A percentile compares a stretch with the other conserved stretches of the same genome.
phyloP scores from a whole-genome alignment of 1,139 yeast genomes.

The Hansenula lynferdii region DNA sequence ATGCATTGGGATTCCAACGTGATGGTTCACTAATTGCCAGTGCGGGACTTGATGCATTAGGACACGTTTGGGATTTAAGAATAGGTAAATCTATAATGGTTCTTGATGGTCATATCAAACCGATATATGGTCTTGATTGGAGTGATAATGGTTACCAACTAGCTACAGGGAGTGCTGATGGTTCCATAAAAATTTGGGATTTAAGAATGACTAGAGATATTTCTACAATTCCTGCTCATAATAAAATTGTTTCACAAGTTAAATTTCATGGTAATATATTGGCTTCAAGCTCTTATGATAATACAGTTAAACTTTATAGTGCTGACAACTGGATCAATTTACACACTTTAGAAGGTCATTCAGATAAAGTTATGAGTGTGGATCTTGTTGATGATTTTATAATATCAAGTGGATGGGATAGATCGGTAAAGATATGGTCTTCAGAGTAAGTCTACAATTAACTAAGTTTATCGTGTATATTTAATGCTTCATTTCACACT shows the following conservation, averaged over 20 bases:
- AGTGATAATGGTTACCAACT: constrained; percentile 69
- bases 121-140: constrained; percentile 72
- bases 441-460: no score
- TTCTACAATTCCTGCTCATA: constrained; percentile 71
- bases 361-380: constrained; percentile 70
- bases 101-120: constrained; percentile 65
- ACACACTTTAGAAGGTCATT: constrained; percentile 52
- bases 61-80: constrained; percentile 82
- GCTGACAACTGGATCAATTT: constrained; percentile 69
- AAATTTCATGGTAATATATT: constrained; percentile 46
- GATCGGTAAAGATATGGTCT: constrained; percentile 63
- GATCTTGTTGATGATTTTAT: constrained; percentile 47
- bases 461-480: no score
- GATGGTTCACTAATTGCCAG: constrained; percentile 78
- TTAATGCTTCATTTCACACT: constrained; percentile 8
- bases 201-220: constrained; percentile 45
- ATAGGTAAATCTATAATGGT: constrained; percentile 63
- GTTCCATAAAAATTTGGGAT: constrained; percentile 84
- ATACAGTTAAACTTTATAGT: constrained; percentile 56
- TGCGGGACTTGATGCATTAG: constrained; percentile 77
- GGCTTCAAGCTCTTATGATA: constrained; percentile 69
- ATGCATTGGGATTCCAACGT: constrained; percentile 57
- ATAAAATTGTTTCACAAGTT: constrained; percentile 65
- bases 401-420: constrained; percentile 80
- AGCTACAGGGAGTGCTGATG: constrained; percentile 85